Conservation (phyloP, 2,329 filamentous ascomycete species). For the Arthrobotrys entomopaga region DNA sequence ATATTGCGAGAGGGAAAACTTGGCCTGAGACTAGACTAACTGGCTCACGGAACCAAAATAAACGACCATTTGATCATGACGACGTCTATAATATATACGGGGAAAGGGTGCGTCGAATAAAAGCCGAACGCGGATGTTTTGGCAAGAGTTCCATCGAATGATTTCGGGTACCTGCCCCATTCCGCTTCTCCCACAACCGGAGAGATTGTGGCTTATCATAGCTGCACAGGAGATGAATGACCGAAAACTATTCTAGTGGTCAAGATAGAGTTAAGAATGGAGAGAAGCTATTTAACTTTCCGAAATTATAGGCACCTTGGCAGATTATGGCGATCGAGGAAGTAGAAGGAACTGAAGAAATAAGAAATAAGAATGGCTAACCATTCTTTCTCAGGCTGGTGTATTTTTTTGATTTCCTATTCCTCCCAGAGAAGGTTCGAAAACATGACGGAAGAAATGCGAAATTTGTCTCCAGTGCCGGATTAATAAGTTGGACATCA, state of each 20-base stretch:
- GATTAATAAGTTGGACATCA: neutral
- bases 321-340: constrained; percentile 13
- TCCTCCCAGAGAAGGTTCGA: neutral
- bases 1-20: neutral
- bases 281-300: constrained; percentile 7
- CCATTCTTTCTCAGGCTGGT: neutral
- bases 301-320: constrained; percentile 27
- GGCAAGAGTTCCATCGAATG: neutral
- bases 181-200: constrained; percentile 14
- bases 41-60: neutral
- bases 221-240: neutral
- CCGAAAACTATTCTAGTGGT: neutral
- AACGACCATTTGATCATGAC: constrained; percentile 10
- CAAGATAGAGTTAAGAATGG: neutral
- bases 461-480: neutral
- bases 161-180: constrained; percentile 11
- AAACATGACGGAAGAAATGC: constrained; percentile 1
- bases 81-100: neutral
- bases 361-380: too few species aligned
- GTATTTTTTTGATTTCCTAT: constrained; percentile 12
- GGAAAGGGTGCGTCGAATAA: neutral
- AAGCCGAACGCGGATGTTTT: constrained; percentile 1
- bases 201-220: neutral
- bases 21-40: too few species aligned
- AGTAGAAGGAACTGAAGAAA: constrained; percentile 4